phyloP scores from a whole-genome alignment of 164 flowering plant genomes.

The Piper betle region DNA sequence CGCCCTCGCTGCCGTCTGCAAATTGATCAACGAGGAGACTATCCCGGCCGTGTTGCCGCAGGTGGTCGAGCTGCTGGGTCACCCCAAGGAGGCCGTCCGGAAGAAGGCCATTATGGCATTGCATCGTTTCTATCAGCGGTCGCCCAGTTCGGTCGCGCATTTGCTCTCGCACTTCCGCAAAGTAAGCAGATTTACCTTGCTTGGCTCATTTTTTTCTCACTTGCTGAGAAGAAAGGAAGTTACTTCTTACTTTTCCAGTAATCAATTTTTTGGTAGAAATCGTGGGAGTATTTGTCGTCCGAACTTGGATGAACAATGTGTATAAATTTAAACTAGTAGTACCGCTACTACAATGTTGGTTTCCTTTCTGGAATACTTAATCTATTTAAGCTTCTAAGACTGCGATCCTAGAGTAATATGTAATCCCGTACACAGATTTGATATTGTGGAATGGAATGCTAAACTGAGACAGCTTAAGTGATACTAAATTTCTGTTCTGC shows the following conservation, averaged over 20 bases:
- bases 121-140: conserved; percentile 71
- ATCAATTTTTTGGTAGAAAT: no score
- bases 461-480: no score
- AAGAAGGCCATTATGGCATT: conserved; percentile 98
- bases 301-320: no score
- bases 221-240: background rate
- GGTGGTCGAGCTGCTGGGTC: conserved; percentile 73
- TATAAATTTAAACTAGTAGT: no score
- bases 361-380: no score
- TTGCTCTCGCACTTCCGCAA: conserved; percentile 72
- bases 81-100: conserved; percentile 81
- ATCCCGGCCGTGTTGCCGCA: conserved; percentile 95
- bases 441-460: no score
- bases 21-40: conserved; percentile 92
- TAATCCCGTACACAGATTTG: no score
- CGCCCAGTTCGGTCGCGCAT: conserved; percentile 70
- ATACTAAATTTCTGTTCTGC: no score
- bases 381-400: no score
- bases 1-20: conserved; percentile 82
- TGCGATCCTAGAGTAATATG: no score
- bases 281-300: background rate
- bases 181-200: conserved; percentile 18
- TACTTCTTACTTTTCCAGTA: background rate
- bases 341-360: no score
- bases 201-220: background rate